Conservation (phyloP, 495 filamentous ascomycete species). For the Chaetomium cochliodes region DNA sequence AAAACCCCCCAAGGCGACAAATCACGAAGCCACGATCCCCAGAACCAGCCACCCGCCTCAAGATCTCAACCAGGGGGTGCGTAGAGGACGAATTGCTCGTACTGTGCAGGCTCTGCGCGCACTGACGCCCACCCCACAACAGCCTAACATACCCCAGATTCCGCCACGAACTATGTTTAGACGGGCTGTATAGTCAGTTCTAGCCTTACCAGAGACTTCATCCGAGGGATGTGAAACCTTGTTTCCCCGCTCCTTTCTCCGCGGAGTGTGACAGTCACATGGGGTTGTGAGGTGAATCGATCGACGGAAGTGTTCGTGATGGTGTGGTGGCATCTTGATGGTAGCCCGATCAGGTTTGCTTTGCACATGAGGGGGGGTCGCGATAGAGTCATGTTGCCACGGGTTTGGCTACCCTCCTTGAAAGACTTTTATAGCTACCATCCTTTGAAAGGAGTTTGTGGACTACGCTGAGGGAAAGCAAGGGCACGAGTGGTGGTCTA, state of each 20-base stretch:
- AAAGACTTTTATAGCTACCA: too few relatives aligned
- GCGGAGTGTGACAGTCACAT: neutral
- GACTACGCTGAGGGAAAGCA: too few relatives aligned
- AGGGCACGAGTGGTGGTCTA: too few relatives aligned
- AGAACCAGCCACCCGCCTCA: neutral
- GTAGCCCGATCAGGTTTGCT: neutral
- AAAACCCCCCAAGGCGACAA: neutral
- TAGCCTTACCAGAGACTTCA: too few relatives aligned
- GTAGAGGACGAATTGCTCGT: neutral
- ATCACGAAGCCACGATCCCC: neutral
- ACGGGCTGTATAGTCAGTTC: too few relatives aligned
- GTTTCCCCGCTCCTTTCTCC: neutral
- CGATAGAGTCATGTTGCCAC: neutral
- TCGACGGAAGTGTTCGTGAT: neutral
- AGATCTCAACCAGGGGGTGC: neutral
- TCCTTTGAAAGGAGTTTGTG: too few relatives aligned
- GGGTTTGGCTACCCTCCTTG: neutral
- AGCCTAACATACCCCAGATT: too few relatives aligned
- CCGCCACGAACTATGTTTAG: too few relatives aligned
- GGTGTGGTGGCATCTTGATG: neutral
- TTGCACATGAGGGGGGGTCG: neutral
- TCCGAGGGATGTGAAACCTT: too few relatives aligned
- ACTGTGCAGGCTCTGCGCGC: conserved; percentile 1
- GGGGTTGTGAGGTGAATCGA: neutral
- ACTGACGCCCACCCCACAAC: neutral